phyloP scores from a whole-genome alignment of 208 protist species.

The Tritrichomonas foetus region DNA sequence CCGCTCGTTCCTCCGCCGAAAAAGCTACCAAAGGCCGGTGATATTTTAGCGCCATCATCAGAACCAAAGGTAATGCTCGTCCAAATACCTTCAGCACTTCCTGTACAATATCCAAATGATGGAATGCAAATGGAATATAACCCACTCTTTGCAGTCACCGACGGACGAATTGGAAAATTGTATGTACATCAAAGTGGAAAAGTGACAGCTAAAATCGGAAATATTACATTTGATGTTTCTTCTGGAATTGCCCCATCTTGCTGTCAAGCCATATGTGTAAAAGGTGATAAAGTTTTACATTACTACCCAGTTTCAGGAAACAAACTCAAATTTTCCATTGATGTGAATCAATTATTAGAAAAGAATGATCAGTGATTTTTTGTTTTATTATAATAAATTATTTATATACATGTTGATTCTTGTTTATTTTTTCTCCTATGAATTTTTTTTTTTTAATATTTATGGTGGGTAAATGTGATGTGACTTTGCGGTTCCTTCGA shows the following conservation, averaged over 20 bases:
- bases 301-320: no score
- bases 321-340: no score
- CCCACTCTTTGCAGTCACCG: neutral
- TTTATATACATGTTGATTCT: no score
- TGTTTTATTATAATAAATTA: no score
- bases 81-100: neutral
- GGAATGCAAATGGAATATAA: neutral
- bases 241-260: neutral
- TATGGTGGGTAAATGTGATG: no score
- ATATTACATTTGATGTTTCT: neutral
- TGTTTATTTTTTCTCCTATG: no score
- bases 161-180: neutral
- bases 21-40: neutral
- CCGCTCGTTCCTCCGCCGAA: neutral
- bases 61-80: slow-evolving; percentile 1
- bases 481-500: no score
- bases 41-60: neutral
- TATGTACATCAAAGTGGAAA: slow-evolving; percentile 22
- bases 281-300: no score
- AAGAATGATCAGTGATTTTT: no score
- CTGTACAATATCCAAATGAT: neutral
- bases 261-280: neutral
- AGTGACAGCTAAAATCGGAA: slow-evolving; percentile 15
- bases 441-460: no score
- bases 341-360: no score